phyloP scores from a whole-genome alignment of 208 protist species.

The Herpetomonas tarakana region DNA sequence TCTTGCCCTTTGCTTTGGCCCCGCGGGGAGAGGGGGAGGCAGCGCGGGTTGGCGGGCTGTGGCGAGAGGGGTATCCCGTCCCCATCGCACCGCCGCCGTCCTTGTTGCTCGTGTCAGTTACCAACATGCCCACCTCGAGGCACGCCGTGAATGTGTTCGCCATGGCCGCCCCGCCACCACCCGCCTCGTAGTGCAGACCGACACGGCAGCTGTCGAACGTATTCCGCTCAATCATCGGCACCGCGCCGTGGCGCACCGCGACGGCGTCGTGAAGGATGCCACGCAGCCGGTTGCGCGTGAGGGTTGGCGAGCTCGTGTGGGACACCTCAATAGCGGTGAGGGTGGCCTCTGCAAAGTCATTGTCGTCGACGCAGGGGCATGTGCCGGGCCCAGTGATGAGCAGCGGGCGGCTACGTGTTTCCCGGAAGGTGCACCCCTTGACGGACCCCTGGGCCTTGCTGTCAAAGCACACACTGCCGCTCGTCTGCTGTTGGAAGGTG shows the following conservation, averaged over 20 bases:
- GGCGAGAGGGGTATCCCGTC: no score
- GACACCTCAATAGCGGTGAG: constrained; percentile 15
- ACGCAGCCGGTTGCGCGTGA: constrained; percentile 19
- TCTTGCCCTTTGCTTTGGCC: background rate
- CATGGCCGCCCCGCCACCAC: constrained; percentile 8
- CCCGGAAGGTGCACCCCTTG: constrained; percentile 21
- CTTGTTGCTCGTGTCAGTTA: background rate
- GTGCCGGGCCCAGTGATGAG: constrained; percentile 11
- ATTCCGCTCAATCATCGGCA: constrained; percentile 20
- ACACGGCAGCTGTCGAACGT: constrained; percentile 16
- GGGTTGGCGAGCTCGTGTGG: constrained; percentile 5
- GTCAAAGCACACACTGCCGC: constrained; percentile 13
- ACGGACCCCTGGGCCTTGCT: constrained; percentile 6
- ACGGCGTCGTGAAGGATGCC: constrained; percentile 22
- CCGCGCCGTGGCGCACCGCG: constrained; percentile 15
- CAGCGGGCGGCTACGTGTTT: constrained; percentile 13
- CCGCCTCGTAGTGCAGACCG: constrained; percentile 15
- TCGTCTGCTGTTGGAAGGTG: constrained; percentile 12
- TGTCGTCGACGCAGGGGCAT: constrained; percentile 16
- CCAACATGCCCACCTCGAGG: constrained; percentile 4
- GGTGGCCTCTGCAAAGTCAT: constrained; percentile 16
- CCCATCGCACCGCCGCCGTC: background rate
- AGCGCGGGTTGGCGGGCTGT: no score
- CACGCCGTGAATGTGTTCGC: constrained; percentile 22
- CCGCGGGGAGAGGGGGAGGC: background rate